Percentiles rank a stretch among this genome's conserved stretches.
Evolutionary conservation across 768 basidiomycete species (phyloP).

Genomic region (Hygrophorus russula): DNA sequence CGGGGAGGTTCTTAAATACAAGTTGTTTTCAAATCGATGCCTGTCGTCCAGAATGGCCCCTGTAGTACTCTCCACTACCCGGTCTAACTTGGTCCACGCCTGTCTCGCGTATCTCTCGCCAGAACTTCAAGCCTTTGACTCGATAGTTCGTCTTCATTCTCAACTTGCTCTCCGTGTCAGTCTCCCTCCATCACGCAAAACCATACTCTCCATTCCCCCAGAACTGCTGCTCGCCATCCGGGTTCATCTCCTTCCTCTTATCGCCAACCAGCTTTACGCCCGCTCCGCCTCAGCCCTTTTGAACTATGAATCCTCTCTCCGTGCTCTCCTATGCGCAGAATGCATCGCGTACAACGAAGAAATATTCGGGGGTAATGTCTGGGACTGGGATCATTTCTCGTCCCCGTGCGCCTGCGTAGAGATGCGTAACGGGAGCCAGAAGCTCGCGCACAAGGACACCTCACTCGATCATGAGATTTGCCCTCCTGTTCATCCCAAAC

Average conservation of each 20-base stretch:
- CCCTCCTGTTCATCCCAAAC: slow-evolving; percentile 3
- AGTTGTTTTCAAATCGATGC: neutral
- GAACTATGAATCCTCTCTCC: slow-evolving; percentile 27
- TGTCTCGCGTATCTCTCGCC: slow-evolving; percentile 38
- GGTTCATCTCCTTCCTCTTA: slow-evolving; percentile 28
- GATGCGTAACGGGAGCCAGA: no score
- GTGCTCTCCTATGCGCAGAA: slow-evolving; percentile 33
- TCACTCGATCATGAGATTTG: no score
- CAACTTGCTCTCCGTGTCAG: slow-evolving; percentile 5
- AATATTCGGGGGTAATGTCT: slow-evolving; percentile 41
- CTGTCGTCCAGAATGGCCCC: slow-evolving; percentile 8
- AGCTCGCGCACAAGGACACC: no score
- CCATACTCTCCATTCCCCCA: slow-evolving; percentile 24
- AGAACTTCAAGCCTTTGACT: slow-evolving; percentile 31
- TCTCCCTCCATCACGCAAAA: slow-evolving; percentile 6
- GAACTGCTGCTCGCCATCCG: slow-evolving; percentile 47
- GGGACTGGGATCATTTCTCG: slow-evolving; percentile 42
- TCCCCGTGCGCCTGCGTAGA: slow-evolving; percentile 35
- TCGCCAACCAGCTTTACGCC: slow-evolving; percentile 29
- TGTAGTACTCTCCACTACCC: slow-evolving; percentile 22
- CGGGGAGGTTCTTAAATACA: no score
- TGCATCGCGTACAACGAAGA: slow-evolving; percentile 41
- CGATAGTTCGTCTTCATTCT: slow-evolving; percentile 17
- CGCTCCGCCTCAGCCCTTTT: slow-evolving; percentile 31
- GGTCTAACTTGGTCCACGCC: slow-evolving; percentile 39